Conservation (phyloP, 1,284 basidiomycete genomes). For the Heterobasidion annosum region DNA sequence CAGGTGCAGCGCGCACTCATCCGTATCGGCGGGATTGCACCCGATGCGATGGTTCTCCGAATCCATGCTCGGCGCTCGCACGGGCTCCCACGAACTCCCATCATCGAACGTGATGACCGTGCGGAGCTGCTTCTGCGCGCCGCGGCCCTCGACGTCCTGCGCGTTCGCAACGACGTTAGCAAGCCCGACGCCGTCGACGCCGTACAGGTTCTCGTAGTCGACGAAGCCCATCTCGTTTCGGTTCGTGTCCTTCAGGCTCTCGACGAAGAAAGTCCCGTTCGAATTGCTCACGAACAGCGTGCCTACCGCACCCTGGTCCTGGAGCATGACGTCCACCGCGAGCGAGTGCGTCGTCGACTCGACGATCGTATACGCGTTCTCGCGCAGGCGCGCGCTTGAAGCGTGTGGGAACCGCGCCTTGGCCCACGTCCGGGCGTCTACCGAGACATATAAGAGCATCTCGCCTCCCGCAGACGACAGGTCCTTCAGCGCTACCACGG, state of each 20-base stretch:
- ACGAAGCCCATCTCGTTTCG: conserved; percentile 84
- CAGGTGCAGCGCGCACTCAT: conserved; percentile 79
- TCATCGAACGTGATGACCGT: conserved; percentile 90
- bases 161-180: conserved; percentile 84
- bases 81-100: conserved; percentile 72
- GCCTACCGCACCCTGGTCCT: conserved; percentile 68
- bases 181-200: conserved; percentile 89
- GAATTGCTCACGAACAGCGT: conserved; percentile 93
- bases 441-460: conserved; percentile 80
- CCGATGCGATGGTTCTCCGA: conserved; percentile 48
- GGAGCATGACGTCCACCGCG: conserved; percentile 86
- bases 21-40: conserved; percentile 52
- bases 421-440: conserved; percentile 78
- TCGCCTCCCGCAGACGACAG: conserved; percentile 43
- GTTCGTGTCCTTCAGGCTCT: conserved; percentile 86
- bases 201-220: conserved; percentile 88
- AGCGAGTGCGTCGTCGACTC: conserved; percentile 90
- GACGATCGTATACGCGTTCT: conserved; percentile 94
- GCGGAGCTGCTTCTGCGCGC: conserved; percentile 58
- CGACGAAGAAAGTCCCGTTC: conserved; percentile 93
- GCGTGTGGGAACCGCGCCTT: conserved; percentile 83
- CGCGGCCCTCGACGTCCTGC: conserved; percentile 67
- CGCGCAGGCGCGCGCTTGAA: conserved; percentile 65
- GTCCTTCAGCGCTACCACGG: conserved; percentile 80
- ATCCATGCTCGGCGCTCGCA: conserved; percentile 60